Percentiles rank a stretch among this genome's conserved stretches.
These are phyloP conservation scores for Penicillium herquei DNA, from an alignment of 495 filamentous ascomycete genomes.

Conservation along the genomic window DNA sequence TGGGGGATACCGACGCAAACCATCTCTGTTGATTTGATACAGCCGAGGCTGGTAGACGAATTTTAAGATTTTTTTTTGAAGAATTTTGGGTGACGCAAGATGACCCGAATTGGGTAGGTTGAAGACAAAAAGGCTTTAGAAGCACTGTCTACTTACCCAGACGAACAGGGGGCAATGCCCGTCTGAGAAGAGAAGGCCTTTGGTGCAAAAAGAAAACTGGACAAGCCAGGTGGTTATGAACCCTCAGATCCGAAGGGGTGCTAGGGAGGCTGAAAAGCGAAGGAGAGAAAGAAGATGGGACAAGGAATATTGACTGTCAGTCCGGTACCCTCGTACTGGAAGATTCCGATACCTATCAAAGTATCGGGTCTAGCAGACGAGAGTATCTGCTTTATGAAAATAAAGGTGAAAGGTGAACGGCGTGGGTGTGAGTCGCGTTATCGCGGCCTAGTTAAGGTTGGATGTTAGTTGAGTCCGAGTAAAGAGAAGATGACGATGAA, in stretches of 20 bases:
- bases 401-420: slow-evolving; percentile 11
- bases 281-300: slow-evolving; percentile 70
- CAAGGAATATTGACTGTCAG: slow-evolving; percentile 81
- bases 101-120: slow-evolving; percentile 21
- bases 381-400: slow-evolving; percentile 60
- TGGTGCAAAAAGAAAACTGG: slow-evolving; percentile 50
- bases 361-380: slow-evolving; percentile 94
- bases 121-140: slow-evolving; percentile 46
- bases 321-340: slow-evolving; percentile 62
- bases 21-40: slow-evolving; percentile 60
- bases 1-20: slow-evolving; percentile 75
- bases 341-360: slow-evolving; percentile 84
- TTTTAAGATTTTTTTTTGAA: slow-evolving; percentile 11
- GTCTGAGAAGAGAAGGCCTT: slow-evolving; percentile 96
- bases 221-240: slow-evolving; percentile 55
- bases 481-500: neutral
- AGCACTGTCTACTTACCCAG: slow-evolving; percentile 73
- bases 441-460: slow-evolving; percentile 68
- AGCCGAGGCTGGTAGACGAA: slow-evolving; percentile 21
- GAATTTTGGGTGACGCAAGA: slow-evolving; percentile 27
- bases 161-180: slow-evolving; percentile 81
- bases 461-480: slow-evolving; percentile 5
- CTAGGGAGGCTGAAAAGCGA: slow-evolving; percentile 88
- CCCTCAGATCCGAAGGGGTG: slow-evolving; percentile 47
- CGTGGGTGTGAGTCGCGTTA: slow-evolving; percentile 59